Conservation (phyloP, 2,329 filamentous ascomycete genomes). For the Clarireedia monteithiana region DNA sequence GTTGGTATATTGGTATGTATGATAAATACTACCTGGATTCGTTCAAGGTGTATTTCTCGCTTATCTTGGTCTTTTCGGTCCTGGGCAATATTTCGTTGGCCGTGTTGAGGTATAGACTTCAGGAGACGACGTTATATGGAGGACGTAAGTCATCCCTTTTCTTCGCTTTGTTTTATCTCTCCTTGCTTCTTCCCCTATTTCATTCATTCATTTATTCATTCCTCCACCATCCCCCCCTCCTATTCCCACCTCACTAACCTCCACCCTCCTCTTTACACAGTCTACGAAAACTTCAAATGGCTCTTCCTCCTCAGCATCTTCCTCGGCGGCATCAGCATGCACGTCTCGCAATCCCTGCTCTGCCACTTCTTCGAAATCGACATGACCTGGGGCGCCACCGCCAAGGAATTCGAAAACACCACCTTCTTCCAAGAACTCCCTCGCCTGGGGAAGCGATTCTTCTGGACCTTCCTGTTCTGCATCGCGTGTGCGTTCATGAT, state of each 20-base stretch:
- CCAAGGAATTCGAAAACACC: slow-evolving; percentile 73
- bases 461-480: slow-evolving; percentile 28
- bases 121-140: slow-evolving; percentile 46
- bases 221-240: too few relatives aligned
- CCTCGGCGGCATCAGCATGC: slow-evolving; percentile 71
- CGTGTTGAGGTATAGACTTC: slow-evolving; percentile 63
- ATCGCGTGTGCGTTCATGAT: slow-evolving; percentile 56
- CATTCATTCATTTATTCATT: too few relatives aligned
- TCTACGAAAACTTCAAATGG: slow-evolving; percentile 66
- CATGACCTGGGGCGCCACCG: slow-evolving; percentile 80
- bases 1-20: slow-evolving; percentile 69
- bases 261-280: slow-evolving; percentile 34
- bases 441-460: slow-evolving; percentile 66
- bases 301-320: slow-evolving; percentile 69
- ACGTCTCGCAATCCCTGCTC: slow-evolving; percentile 72
- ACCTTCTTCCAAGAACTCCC: slow-evolving; percentile 82
- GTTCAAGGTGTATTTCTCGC: slow-evolving; percentile 74
- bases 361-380: slow-evolving; percentile 80
- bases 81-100: slow-evolving; percentile 67
- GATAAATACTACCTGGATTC: slow-evolving; percentile 76
- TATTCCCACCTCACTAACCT: neutral
- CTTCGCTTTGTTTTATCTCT: too few relatives aligned
- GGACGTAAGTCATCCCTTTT: neutral
- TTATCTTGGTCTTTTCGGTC: slow-evolving; percentile 70
- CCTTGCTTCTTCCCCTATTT: too few relatives aligned